Conservation (phyloP, 352 stramenopile species). For the Globisporangium middletonii region DNA sequence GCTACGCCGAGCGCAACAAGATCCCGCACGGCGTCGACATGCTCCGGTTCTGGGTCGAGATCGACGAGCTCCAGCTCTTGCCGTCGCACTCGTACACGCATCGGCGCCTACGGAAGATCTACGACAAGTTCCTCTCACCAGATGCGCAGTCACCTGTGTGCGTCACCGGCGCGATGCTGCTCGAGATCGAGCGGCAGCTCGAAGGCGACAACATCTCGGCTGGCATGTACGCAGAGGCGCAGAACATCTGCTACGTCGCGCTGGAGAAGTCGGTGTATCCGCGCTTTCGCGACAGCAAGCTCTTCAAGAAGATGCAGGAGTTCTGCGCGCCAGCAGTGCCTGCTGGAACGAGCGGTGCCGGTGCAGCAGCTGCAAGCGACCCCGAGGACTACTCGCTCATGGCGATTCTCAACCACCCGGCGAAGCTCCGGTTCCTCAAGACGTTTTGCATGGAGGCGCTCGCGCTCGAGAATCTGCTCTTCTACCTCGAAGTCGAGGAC, state of each 20-base stretch:
- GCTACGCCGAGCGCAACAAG: constrained; percentile 49
- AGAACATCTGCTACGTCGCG: constrained; percentile 57
- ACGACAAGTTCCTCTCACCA: constrained; percentile 80
- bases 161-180: constrained; percentile 60
- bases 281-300: constrained; percentile 66
- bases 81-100: constrained; percentile 79
- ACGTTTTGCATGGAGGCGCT: constrained; percentile 84
- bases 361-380: constrained; percentile 12
- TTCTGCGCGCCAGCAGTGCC: constrained; percentile 41
- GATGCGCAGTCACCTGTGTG: constrained; percentile 68
- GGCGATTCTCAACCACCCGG: constrained; percentile 58
- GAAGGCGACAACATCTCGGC: constrained; percentile 59
- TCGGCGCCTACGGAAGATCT: constrained; percentile 75
- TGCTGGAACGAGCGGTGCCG: not conserved
- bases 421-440: constrained; percentile 79
- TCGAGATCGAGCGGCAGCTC: constrained; percentile 54
- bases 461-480: constrained; percentile 77
- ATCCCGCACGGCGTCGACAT: constrained; percentile 51
- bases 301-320: constrained; percentile 75
- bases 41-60: constrained; percentile 80
- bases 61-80: constrained; percentile 66
- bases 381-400: constrained; percentile 56
- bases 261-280: constrained; percentile 74
- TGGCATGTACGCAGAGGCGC: constrained; percentile 61
- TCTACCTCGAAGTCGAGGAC: constrained; percentile 82